Evolutionary conservation across 2,329 filamentous ascomycete species (phyloP), one percentile per base, ranked within the genome.

Genomic region (Colletotrichum horii): DNA sequence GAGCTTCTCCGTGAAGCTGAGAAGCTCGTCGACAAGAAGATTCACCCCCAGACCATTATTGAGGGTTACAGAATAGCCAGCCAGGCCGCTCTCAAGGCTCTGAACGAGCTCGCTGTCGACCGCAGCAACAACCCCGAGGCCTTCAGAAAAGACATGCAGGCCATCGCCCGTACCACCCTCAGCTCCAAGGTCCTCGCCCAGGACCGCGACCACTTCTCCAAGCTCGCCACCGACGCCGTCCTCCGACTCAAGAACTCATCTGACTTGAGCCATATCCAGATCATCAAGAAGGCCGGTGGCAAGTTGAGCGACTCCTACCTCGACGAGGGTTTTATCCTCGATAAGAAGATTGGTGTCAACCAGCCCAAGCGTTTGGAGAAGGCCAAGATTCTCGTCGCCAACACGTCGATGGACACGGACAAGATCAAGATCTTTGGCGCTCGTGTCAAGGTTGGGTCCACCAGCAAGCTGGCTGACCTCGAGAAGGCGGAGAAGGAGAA

Each of bases 361-460:
- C 97, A 99, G 86, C 97, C 97, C 70, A 98, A 98, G 90, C 91
- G 96, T 75, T 89, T 99, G 82, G 96, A 98, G 85, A 98, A 99
- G 85, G 97, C 96, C 79, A 99, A 98, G 89, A 99, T 99, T 79
- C 87, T 99, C 72, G 95, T 99, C 26, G 97, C 97, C 78, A 99
- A 99, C 88, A 99, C 97, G 12, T 94, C 96, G 15, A 99, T 99
- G 97, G 97, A 99, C 86, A 99, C 97, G 43, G 97, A 99, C 88
- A 99, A 99, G 90, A 95, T 99, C 88, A 99, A 99, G 91, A 98
- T 99, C 82, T 99, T 99, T 81, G 97, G 97, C 78, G 97, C 97
- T 19, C 93, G 96, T 75, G 95, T 99, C 82, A 98, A 98, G 91
- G 97, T 99, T 76, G 94, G 95, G 80, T 96, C 95, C 36, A 99